A percentile compares a stretch with the other conserved stretches of the same genome.
phyloP scores from a whole-genome alignment of 202 grass and related monocot species.

The Saccharum hybrid region DNA sequence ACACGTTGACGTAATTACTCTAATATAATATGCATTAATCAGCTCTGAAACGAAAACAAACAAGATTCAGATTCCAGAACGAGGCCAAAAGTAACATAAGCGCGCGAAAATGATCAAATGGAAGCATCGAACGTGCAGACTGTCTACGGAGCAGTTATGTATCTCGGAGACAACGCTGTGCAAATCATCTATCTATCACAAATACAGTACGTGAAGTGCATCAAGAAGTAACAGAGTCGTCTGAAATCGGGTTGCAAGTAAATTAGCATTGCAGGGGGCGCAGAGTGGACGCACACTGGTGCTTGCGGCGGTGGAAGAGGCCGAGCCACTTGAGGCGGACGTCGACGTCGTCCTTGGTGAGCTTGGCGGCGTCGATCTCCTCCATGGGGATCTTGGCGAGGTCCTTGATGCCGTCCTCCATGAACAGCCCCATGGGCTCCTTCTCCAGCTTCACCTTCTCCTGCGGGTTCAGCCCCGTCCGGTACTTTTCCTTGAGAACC shows the following conservation, averaged over 20 bases:
- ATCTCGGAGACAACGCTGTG: too few relatives aligned
- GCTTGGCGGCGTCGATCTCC: conserved; percentile 73
- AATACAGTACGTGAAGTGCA: neutral
- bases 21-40: neutral
- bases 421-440: conserved; percentile 85
- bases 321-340: conserved; percentile 96
- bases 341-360: conserved; percentile 90
- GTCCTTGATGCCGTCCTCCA: conserved; percentile 75
- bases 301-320: conserved; percentile 98
- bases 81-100: neutral
- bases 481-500: conserved; percentile 87
- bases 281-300: conserved; percentile 67
- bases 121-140: neutral
- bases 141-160: too few relatives aligned
- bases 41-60: neutral
- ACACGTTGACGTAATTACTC: neutral
- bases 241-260: neutral
- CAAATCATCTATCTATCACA: neutral
- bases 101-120: neutral
- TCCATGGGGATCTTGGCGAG: conserved; percentile 71
- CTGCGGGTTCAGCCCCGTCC: conserved; percentile 78
- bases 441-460: conserved; percentile 97
- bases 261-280: neutral
- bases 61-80: neutral
- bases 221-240: neutral